Evolutionary conservation across 805 yeast genomes (phyloP).

Genomic region (Tetrapisispora nanseiensis): DNA sequence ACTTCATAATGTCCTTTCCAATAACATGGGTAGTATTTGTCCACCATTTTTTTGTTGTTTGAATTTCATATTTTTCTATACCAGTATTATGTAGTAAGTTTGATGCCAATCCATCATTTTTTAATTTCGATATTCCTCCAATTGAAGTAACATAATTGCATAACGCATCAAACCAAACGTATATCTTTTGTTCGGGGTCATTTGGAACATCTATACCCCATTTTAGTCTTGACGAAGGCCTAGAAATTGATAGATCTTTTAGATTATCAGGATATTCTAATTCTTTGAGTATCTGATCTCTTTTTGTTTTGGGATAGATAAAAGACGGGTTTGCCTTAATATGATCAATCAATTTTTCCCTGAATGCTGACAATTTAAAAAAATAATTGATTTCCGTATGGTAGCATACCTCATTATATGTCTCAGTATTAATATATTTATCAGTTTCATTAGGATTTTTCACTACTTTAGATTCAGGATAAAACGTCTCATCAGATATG

Average conservation of each 20-base stretch:
- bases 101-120: conserved; percentile 12
- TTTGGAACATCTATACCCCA: conserved; percentile 92
- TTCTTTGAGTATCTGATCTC: conserved; percentile 46
- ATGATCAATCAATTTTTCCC: conserved; percentile 39
- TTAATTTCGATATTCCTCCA: conserved; percentile 40
- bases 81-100: conserved; percentile 13
- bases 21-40: conserved; percentile 58
- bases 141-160: conserved; percentile 71
- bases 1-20: conserved; percentile 84
- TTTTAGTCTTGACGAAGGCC: conserved; percentile 64
- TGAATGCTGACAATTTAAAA: conserved; percentile 61
- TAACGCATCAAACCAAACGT: conserved; percentile 96
- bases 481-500: conserved; percentile 87
- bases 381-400: conserved; percentile 82
- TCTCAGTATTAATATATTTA: conserved; percentile 41
- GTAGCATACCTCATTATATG: conserved; percentile 64
- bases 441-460: conserved; percentile 19
- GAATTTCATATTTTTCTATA: not conserved
- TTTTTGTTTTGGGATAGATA: conserved; percentile 56
- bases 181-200: conserved; percentile 67
- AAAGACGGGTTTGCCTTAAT: conserved; percentile 44
- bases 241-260: conserved; percentile 72
- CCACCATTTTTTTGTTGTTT: conserved; percentile 16
- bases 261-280: conserved; percentile 38
- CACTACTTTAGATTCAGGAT: conserved; percentile 68